Evolutionary conservation across 805 yeast genomes (phyloP).

Genomic region (Barnettozyma pratensis): DNA sequence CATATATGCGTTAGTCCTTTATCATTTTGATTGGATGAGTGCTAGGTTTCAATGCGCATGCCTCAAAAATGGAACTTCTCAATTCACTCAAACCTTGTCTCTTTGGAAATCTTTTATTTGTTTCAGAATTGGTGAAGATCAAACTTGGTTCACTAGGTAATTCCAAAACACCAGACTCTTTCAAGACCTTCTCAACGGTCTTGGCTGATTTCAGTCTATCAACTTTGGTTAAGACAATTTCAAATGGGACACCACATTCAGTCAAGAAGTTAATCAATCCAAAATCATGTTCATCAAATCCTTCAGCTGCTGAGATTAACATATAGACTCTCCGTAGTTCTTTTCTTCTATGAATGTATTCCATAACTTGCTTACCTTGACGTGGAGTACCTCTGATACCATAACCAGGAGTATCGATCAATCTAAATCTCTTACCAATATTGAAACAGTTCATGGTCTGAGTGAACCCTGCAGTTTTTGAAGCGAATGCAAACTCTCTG

Average conservation of each 20-base stretch:
- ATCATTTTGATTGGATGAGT: conserved; percentile 20
- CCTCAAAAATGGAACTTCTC: conserved; percentile 44
- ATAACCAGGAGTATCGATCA: conserved; percentile 90
- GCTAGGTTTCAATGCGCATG: conserved; percentile 39
- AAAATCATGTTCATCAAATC: conserved; percentile 54
- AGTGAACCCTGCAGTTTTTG: conserved; percentile 51
- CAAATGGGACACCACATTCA: conserved; percentile 59
- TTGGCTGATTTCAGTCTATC: conserved; percentile 44
- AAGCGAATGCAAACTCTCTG: conserved; percentile 44
- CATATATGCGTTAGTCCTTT: conserved; percentile 1
- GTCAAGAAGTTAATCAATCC: conserved; percentile 45
- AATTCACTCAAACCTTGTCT: conserved; percentile 53
- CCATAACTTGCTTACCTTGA: conserved; percentile 68
- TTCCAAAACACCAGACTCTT: conserved; percentile 34
- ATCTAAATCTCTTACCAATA: conserved; percentile 53
- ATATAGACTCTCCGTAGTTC: conserved; percentile 55
- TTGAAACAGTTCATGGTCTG: conserved; percentile 67
- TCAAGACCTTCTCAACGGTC: conserved; percentile 35
- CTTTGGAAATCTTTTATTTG: conserved; percentile 28
- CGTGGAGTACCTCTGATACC: conserved; percentile 60
- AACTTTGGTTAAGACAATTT: conserved; percentile 70
- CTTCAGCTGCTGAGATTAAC: conserved; percentile 55
- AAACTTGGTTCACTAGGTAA: conserved; percentile 36
- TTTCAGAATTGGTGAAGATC: conserved; percentile 48
- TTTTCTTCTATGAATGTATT: conserved; percentile 52